Evolutionary conservation across 2,329 filamentous ascomycete genomes (phyloP).

Genomic region (Neurospora sp.): DNA sequence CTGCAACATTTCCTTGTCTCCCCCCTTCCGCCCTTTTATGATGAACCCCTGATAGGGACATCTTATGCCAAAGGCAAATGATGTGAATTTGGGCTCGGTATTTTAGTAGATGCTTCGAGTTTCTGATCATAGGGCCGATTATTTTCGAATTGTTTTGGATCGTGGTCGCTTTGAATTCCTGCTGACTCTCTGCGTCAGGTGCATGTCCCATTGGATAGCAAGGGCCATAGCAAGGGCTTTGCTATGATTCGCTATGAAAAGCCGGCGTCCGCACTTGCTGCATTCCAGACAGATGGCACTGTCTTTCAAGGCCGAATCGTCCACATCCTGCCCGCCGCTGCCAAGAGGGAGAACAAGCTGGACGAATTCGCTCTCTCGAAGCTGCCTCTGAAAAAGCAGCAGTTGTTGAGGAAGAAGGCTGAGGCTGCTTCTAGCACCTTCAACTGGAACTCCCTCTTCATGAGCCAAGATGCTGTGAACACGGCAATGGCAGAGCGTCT

Average conservation of each 20-base stretch:
- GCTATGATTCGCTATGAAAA: conserved; percentile 74
- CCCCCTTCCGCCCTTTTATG: conserved; percentile 35
- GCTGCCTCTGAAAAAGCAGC: conserved; percentile 88
- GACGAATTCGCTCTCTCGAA: conserved; percentile 88
- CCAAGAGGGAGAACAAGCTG: conserved; percentile 70
- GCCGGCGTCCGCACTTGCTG: conserved; percentile 62
- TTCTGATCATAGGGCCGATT: conserved; percentile 47
- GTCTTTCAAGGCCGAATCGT: conserved; percentile 88
- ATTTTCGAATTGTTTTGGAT: conserved; percentile 17
- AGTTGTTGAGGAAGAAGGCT: conserved; percentile 74
- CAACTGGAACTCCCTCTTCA: conserved; percentile 99
- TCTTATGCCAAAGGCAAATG: conserved; percentile 85
- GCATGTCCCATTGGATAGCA: conserved; percentile 68
- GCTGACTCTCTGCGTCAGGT: conserved; percentile 53
- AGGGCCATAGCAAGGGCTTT: conserved; percentile 76
- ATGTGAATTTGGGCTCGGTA: conserved; percentile 84
- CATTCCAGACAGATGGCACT: conserved; percentile 73
- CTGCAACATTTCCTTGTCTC: conserved; percentile 19
- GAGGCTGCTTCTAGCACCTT: conserved; percentile 71
- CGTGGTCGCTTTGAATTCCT: conserved; percentile 6
- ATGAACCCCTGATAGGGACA: conserved; percentile 99
- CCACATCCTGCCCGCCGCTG: conserved; percentile 76
- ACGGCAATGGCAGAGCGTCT: conserved; percentile 77
- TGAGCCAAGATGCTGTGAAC: conserved; percentile 94
- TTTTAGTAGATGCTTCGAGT: conserved; percentile 99